phyloP scores from a whole-genome alignment of 768 basidiomycete species.

The Boletus vermiculosoides region DNA sequence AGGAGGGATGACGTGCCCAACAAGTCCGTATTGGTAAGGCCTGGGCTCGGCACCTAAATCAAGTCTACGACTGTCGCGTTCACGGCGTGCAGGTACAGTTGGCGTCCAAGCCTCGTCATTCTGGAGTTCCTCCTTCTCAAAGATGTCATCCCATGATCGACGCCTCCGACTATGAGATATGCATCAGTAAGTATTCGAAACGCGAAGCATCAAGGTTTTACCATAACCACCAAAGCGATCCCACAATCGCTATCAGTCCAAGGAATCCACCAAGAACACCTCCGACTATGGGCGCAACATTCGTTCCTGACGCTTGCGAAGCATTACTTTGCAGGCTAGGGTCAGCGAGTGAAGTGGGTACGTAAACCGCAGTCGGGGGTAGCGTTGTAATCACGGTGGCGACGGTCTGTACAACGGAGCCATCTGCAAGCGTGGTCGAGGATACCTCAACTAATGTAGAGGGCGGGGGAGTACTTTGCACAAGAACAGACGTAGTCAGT shows the following conservation, averaged over 20 bases:
- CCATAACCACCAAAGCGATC: slow-evolving; percentile 51
- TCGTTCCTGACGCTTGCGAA: slow-evolving; percentile 22
- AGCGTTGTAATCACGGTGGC: slow-evolving; percentile 40
- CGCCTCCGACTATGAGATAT: slow-evolving; percentile 40
- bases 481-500: slow-evolving; percentile 25
- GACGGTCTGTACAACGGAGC: slow-evolving; percentile 36
- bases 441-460: slow-evolving; percentile 31
- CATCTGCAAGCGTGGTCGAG: slow-evolving; percentile 41
- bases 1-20: slow-evolving; percentile 43
- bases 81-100: slow-evolving; percentile 17
- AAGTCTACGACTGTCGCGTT: slow-evolving; percentile 28
- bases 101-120: slow-evolving; percentile 27
- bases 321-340: slow-evolving; percentile 17
- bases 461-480: slow-evolving; percentile 33
- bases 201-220: slow-evolving; percentile 27
- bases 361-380: slow-evolving; percentile 32
- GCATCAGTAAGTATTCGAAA: slow-evolving; percentile 11
- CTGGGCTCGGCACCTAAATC: slow-evolving; percentile 41
- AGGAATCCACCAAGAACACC: slow-evolving; percentile 56
- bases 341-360: slow-evolving; percentile 14
- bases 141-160: slow-evolving; percentile 50
- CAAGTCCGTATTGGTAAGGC: slow-evolving; percentile 64
- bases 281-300: slow-evolving; percentile 50
- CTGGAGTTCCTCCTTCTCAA: slow-evolving; percentile 40
- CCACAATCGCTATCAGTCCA: slow-evolving; percentile 45